Percentiles rank a stretch among this genome's conserved stretches.
phyloP scores from a whole-genome alignment of 768 basidiomycete species.

The Tulasnella sp. region DNA sequence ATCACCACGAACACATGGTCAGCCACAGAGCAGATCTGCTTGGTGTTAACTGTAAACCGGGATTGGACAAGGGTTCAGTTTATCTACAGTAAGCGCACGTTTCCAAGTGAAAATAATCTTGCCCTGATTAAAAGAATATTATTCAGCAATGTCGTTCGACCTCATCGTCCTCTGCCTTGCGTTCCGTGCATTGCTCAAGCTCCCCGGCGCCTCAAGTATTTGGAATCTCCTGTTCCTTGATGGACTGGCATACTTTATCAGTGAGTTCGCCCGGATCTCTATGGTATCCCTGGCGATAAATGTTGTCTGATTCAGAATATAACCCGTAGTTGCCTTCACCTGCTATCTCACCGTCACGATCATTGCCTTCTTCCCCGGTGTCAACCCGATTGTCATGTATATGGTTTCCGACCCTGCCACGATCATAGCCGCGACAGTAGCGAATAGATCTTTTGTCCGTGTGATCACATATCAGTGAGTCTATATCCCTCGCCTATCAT shows the following conservation, averaged over 20 bases:
- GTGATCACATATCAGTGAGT: not conserved
- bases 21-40: no score
- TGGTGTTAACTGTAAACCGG: no score
- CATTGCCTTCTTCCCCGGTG: not conserved
- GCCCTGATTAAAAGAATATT: no score
- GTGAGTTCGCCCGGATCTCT: no score
- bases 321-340: not conserved
- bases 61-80: no score
- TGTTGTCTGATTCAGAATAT: not conserved
- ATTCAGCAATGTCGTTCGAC: slow-evolving; percentile 54
- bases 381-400: not conserved
- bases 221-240: slow-evolving; percentile 57
- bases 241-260: slow-evolving; percentile 58
- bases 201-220: slow-evolving; percentile 34
- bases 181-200: slow-evolving; percentile 47
- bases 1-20: no score
- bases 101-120: no score
- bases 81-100: no score
- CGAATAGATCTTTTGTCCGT: slow-evolving; percentile 19
- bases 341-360: slow-evolving; percentile 55
- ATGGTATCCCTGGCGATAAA: no score
- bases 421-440: slow-evolving; percentile 8
- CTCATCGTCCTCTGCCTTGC: slow-evolving; percentile 51
- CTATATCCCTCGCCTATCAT: no score
- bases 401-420: slow-evolving; percentile 17